Conservation (phyloP, 2,329 filamentous ascomycete genomes). For the Colletotrichum caudatum region DNA sequence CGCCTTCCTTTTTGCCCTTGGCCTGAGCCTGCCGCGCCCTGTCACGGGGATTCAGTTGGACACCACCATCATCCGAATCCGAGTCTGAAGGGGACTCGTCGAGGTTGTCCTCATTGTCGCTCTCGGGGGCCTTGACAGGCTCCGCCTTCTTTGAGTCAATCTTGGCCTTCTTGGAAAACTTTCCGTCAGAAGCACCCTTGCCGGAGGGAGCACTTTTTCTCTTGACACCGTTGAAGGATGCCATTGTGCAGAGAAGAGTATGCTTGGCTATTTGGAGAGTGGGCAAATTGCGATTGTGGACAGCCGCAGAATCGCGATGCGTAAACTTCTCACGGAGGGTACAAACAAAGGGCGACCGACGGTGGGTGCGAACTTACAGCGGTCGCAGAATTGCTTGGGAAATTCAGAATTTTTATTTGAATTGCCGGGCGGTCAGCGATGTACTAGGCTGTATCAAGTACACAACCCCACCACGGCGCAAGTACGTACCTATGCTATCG, state of each 20-base stretch:
- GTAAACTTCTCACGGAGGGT: conserved; percentile 22
- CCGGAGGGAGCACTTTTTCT: conserved; percentile 63
- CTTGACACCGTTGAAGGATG: conserved; percentile 62
- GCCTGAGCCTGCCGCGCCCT: conserved; percentile 50
- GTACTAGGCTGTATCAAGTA: conserved; percentile 36
- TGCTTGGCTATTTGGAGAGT: conserved; percentile 8
- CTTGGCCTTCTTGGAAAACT: conserved; percentile 64
- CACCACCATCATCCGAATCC: conserved; percentile 67
- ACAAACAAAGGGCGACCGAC: conserved; percentile 12
- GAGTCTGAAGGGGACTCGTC: conserved; percentile 59
- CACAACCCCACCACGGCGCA: conserved; percentile 39
- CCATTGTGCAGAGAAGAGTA: conserved; percentile 55
- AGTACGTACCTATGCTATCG: conserved; percentile 35
- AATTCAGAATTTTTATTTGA: conserved; percentile 46
- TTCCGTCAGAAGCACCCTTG: conserved; percentile 58
- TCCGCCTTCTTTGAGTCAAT: conserved; percentile 51
- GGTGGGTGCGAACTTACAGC: conserved; percentile 22
- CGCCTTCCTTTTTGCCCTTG: conserved; percentile 47
- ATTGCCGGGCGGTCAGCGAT: conserved; percentile 52
- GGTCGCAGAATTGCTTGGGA: conserved; percentile 23
- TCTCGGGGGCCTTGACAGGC: conserved; percentile 47
- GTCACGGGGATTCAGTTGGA: conserved; percentile 52
- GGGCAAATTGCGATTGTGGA: conserved; percentile 14
- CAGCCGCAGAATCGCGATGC: conserved; percentile 25
- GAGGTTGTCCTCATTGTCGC: conserved; percentile 46